phyloP scores from a whole-genome alignment of 352 stramenopile species.

The Blastocystis sp. region DNA sequence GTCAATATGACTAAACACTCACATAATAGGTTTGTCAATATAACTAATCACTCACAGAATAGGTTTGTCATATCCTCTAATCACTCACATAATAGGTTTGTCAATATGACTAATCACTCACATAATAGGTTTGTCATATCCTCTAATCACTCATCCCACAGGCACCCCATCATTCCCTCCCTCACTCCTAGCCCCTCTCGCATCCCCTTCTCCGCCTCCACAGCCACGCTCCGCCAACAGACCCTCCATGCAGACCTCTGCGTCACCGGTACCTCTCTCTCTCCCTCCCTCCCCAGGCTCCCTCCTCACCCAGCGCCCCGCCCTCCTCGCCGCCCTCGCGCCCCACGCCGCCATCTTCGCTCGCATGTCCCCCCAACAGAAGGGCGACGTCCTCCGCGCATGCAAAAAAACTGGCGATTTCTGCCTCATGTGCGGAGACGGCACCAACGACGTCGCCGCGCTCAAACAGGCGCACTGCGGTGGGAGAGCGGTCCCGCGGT shows the following conservation, averaged over 20 bases:
- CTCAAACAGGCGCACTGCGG: slow-evolving; percentile 84
- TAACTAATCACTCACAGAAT: too few species aligned
- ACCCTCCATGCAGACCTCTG: too few species aligned
- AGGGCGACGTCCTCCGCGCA: slow-evolving; percentile 84
- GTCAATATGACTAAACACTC: too few species aligned
- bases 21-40: too few species aligned
- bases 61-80: too few species aligned
- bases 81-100: too few species aligned
- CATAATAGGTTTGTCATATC: too few species aligned
- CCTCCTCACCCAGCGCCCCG: slow-evolving; percentile 62
- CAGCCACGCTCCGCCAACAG: too few species aligned
- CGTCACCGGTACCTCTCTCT: slow-evolving; percentile 22
- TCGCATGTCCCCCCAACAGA: slow-evolving; percentile 85
- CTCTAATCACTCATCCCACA: too few species aligned
- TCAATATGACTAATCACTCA: too few species aligned
- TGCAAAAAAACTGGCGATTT: slow-evolving; percentile 80
- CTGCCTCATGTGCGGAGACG: slow-evolving; percentile 94
- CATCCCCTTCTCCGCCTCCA: too few species aligned
- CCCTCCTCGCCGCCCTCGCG: slow-evolving; percentile 59
- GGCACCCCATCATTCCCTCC: neutral
- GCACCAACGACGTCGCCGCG: slow-evolving; percentile 90
- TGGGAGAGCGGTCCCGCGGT: neutral
- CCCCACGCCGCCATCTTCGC: slow-evolving; percentile 75
- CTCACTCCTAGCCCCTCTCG: too few species aligned
- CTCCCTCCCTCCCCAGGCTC: slow-evolving; percentile 58